Evolutionary conservation across 2,329 filamentous ascomycete genomes (phyloP), one percentile per base, ranked within the genome.

Genomic region (Elsinoe batatas): DNA sequence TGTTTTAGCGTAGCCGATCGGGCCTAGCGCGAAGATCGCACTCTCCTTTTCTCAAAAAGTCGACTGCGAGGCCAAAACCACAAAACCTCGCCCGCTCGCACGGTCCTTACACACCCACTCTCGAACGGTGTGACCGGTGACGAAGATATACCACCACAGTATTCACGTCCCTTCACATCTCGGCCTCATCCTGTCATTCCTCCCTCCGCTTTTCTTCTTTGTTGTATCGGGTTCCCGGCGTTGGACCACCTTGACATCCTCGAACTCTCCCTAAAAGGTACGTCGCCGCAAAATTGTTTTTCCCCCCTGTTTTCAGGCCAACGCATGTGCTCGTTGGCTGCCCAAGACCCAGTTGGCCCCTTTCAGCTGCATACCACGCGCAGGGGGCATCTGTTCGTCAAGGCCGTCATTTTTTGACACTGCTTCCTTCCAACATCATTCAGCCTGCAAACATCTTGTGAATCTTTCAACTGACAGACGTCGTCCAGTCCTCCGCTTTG

Each of bases 21-120:
- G 55, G 55, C 20, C 36, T 57, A 57, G 55, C 37, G 55, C 47
- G 44, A 35, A 57, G 55, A 57, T 57, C 55, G 32, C 53, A 46
- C 53, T 55, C 53, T 55, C 53, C 53, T 55, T 55, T 55, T 55
- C 47, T 51, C 47, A 37, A 30, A 36, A 15, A 15, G 18, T 18
- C 47, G 12, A 38, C 15, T 15, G 15, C n/a, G 17, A 26, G 26
- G 26, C 47, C 33, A 26, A 51, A 36, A 36, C 47, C 47, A 35
- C 47, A 51, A 51, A 51, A 51, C 18, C 32, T 36, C 18, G 26
- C 17, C 38, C 40, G 40, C 42, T 33, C 42, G 15, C 40, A 30
- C 42, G 20, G 53, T 46, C 40, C 53, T 30, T n/a, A 51, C 47
- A 51, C 47, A 37, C 15, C 32, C 33, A 51, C 44, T 22, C 26